A percentile compares a stretch with the other conserved stretches of the same genome.
phyloP scores from a whole-genome alignment of 228 moss, liverwort and hornwort genomes.

The Sphagnum fallax region DNA sequence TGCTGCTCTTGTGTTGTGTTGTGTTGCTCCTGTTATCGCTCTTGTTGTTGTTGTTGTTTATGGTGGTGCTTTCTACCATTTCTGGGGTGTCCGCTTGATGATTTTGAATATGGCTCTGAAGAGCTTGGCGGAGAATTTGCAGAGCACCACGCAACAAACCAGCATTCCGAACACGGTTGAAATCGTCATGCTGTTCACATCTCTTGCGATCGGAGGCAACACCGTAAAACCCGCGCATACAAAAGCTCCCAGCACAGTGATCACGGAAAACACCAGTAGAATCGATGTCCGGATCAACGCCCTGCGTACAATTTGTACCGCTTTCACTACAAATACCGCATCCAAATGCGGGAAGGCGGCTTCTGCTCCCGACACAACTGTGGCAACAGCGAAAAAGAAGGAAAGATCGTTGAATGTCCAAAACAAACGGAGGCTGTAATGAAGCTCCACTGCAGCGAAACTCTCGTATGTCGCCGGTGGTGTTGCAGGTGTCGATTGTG shows the following conservation, averaged over 20 bases:
- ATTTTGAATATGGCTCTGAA: no score
- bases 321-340: slow-evolving; percentile 11
- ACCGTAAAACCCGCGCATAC: slow-evolving; percentile 24
- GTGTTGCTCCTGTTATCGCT: no score
- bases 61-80: no score
- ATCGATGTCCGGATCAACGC: slow-evolving; percentile 19
- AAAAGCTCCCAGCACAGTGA: slow-evolving; percentile 29
- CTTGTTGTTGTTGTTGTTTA: no score
- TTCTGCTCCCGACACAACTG: slow-evolving; percentile 17
- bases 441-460: slow-evolving; percentile 26
- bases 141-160: no score
- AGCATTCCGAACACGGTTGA: no score
- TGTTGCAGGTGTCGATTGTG: slow-evolving; percentile 3
- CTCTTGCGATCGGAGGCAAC: slow-evolving; percentile 14
- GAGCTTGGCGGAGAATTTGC: no score
- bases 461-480: slow-evolving; percentile 13
- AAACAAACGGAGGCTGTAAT: slow-evolving; percentile 13
- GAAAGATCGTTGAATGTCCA: slow-evolving; percentile 27
- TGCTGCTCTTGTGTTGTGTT: no score
- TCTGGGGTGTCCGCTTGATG: no score
- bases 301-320: slow-evolving; percentile 23
- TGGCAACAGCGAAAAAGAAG: slow-evolving; percentile 24
- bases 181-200: no score
- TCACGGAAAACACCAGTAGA: slow-evolving; percentile 19
- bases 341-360: slow-evolving; percentile 11